phyloP scores from a whole-genome alignment of 805 yeast genomes.

The Suhomyces faveliae region DNA sequence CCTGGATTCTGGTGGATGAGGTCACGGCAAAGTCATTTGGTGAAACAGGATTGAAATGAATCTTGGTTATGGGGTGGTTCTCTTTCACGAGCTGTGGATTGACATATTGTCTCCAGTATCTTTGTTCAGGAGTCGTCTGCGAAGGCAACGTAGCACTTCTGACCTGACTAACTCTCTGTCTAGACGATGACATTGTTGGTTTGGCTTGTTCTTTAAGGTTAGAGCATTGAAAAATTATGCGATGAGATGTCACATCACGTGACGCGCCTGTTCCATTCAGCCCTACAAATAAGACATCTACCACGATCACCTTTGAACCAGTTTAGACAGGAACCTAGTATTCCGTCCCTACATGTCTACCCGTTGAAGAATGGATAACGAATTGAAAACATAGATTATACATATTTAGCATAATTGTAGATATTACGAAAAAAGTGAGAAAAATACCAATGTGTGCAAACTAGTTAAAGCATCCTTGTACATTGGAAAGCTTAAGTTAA shows the following conservation, averaged over 20 bases:
- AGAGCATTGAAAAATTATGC: not conserved
- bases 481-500: too few species aligned
- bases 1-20: conserved; percentile 85
- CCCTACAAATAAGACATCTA: too few species aligned
- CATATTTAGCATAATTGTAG: too few species aligned
- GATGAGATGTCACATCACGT: conserved; percentile 1
- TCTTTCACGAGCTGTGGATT: conserved; percentile 90
- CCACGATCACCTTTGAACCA: too few species aligned
- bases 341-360: too few species aligned
- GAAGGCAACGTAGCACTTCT: conserved; percentile 78
- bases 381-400: not conserved
- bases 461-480: too few species aligned
- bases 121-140: conserved; percentile 85
- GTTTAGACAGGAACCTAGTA: too few species aligned
- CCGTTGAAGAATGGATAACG: too few species aligned
- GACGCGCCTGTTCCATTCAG: too few species aligned
- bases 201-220: not conserved
- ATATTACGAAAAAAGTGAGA: not conserved
- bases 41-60: conserved; percentile 78
- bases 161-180: conserved; percentile 61
- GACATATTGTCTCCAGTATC: conserved; percentile 86
- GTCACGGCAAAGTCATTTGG: conserved; percentile 95
- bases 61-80: conserved; percentile 85
- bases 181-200: conserved; percentile 66
- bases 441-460: too few species aligned